Base-by-base conservation (phyloP, 2,329 filamentous ascomycete species). In the Sarocladium strictum region DNA sequence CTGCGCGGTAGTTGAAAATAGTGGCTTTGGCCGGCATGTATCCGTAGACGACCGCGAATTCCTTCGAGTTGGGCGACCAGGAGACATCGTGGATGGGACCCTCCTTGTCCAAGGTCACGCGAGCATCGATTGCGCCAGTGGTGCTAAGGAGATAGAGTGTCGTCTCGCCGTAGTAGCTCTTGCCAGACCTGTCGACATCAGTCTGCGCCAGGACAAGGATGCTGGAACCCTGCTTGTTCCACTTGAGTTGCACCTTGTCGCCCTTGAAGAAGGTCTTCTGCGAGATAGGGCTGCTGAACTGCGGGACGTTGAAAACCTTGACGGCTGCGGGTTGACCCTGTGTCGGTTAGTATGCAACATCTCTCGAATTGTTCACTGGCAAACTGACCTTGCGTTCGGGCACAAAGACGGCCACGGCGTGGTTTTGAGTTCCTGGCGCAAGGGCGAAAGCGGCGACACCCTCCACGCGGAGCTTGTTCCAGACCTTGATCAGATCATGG, bases 261-360 rank as follows among this genome's bases (percentile, higher is more conserved):
- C 92, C 92, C 77, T 99, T 99, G 84, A 91, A 99, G 69, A 99
- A 99, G 1, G 88, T 97, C 85, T 99, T 99, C 70, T 97, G 93
- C 37, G 93, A 97, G 51, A 96, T 85, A 3, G 92, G 86, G 53
- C 76, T 77, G 59, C 74, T 81, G 73, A 97, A 97, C 63, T 94
- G 81, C 40, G 94, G 93, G 33, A 97, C 89, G 62, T 93, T 90
- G 76, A 88, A 99, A 57, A 97, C 89, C 74, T 95, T 96, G 70
- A 97, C 91, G 1, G 89, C 83, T 54, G 94, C 92, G 33, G 94
- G 94, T 81, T 92, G 89, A 53, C 94, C 93, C 89, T 96, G 61
- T 14, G 12, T 35, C 11, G n/a, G 54, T 58, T 52, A 60, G 56
- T 41, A 57, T 52, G 27, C 12, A 11, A 2, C 14, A 11, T 23